phyloP scores from a whole-genome alignment of 2,329 filamentous ascomycete genomes.

The Clarireedia monteithiana region DNA sequence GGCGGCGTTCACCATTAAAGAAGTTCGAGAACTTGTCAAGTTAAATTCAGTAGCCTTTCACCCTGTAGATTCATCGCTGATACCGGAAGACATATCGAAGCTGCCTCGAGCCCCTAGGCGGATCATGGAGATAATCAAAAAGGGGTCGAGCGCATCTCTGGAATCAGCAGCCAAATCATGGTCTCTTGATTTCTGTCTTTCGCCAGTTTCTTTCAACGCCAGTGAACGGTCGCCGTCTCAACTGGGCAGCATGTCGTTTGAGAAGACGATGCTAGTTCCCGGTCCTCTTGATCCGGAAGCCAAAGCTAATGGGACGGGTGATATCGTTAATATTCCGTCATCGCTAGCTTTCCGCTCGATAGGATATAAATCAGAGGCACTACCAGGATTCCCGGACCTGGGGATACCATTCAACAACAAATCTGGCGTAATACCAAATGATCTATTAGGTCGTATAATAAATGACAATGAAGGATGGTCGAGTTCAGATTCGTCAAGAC shows the following conservation, averaged over 20 bases:
- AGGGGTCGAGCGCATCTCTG: constrained; percentile 52
- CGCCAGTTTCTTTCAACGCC: constrained; percentile 57
- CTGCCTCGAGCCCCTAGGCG: constrained; percentile 70
- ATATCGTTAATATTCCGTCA: constrained; percentile 49
- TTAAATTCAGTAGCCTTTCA: constrained; percentile 65
- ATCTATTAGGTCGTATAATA: constrained; percentile 67
- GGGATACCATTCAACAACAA: constrained; percentile 70
- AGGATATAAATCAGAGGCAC: constrained; percentile 76
- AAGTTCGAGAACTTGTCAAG: constrained; percentile 79
- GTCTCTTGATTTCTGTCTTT: constrained; percentile 80
- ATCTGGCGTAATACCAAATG: constrained; percentile 74
- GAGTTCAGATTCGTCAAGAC: constrained; percentile 10
- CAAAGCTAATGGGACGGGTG: constrained; percentile 40
- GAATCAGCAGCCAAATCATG: constrained; percentile 55
- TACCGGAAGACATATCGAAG: constrained; percentile 59
- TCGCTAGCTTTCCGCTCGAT: constrained; percentile 85
- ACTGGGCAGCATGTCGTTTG: constrained; percentile 62
- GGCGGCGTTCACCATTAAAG: constrained; percentile 94
- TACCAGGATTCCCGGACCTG: constrained; percentile 66
- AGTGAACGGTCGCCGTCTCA: constrained; percentile 36
- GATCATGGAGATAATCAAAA: constrained; percentile 71
- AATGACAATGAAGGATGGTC: constrained; percentile 13
- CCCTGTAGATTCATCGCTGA: constrained; percentile 55
- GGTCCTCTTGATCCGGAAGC: constrained; percentile 46
- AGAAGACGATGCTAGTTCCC: constrained; percentile 48